Evolutionary conservation across 768 basidiomycete genomes (phyloP).

Genomic region (Termitomyces sp.): DNA sequence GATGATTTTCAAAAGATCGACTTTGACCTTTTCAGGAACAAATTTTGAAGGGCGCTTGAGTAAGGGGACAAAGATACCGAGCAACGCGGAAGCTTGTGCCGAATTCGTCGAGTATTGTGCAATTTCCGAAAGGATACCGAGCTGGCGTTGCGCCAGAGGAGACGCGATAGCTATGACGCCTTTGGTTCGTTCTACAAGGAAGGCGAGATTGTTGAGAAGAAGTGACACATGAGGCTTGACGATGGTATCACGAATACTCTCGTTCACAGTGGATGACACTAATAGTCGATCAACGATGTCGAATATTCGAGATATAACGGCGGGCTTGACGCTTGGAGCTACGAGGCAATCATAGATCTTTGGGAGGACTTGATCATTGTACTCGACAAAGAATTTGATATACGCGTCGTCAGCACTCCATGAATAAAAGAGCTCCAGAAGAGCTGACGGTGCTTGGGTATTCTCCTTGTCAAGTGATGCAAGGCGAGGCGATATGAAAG

Average conservation of each 20-base stretch:
- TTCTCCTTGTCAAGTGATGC: conserved; percentile 76
- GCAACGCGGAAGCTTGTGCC: conserved; percentile 67
- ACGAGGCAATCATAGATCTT: conserved; percentile 81
- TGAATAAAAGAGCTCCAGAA: conserved; percentile 79
- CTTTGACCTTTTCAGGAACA: conserved; percentile 84
- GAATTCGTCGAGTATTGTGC: conserved; percentile 71
- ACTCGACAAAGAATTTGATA: conserved; percentile 62
- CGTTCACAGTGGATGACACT: conserved; percentile 48
- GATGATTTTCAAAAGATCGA: conserved; percentile 72
- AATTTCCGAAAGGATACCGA: conserved; percentile 75
- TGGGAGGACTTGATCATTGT: conserved; percentile 65
- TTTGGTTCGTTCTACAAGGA: conserved; percentile 62
- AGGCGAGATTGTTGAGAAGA: conserved; percentile 70
- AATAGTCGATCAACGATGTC: conserved; percentile 80
- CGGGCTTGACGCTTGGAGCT: conserved; percentile 81
- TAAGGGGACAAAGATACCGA: conserved; percentile 73
- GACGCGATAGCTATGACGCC: conserved; percentile 46
- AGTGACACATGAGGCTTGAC: conserved; percentile 68
- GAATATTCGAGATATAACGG: conserved; percentile 76
- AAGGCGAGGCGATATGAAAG: conserved; percentile 83
- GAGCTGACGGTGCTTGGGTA: conserved; percentile 84
- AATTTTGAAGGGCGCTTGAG: conserved; percentile 72
- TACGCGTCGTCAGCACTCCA: conserved; percentile 66
- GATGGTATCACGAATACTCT: conserved; percentile 44
- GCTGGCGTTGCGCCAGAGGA: conserved; percentile 76